These are phyloP conservation scores for Pyrus pyrifolia DNA, from an alignment of 306 rosid genomes.

Conservation along the genomic window DNA sequence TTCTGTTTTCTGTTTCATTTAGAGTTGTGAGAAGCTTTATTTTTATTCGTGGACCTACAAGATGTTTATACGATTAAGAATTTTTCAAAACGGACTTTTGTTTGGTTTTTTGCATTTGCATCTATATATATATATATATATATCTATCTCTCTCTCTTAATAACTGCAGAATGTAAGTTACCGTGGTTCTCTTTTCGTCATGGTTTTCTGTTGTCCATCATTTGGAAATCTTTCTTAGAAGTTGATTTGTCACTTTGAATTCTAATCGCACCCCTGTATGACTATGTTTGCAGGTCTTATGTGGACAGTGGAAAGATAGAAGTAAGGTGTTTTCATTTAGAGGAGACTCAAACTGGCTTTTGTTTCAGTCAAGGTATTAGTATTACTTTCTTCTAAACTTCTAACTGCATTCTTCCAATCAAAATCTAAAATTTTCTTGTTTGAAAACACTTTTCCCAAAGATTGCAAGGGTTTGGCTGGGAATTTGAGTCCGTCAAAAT, in stretches of 20 bases:
- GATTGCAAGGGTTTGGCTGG: too few relatives aligned
- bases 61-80: too few relatives aligned
- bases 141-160: too few relatives aligned
- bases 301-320: slow-evolving; percentile 70
- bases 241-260: slow-evolving; percentile 5
- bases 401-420: neutral
- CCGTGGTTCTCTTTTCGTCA: neutral
- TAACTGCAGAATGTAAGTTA: neutral
- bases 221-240: neutral
- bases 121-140: too few relatives aligned
- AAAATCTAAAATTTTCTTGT: neutral
- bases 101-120: neutral
- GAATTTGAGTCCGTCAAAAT: too few relatives aligned
- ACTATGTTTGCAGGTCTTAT: slow-evolving; percentile 47
- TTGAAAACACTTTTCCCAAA: neutral
- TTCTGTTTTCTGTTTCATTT: neutral
- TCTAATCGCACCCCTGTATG: slow-evolving; percentile 4
- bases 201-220: neutral
- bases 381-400: slow-evolving; percentile 9
- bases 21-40: neutral
- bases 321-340: slow-evolving; percentile 61
- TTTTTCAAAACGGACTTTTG: too few relatives aligned
- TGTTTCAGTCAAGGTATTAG: slow-evolving; percentile 81
- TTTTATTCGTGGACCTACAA: neutral
- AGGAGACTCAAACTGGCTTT: slow-evolving; percentile 97